Conservation (phyloP, 768 basidiomycete species). For the Paxillus rubicundulus region DNA sequence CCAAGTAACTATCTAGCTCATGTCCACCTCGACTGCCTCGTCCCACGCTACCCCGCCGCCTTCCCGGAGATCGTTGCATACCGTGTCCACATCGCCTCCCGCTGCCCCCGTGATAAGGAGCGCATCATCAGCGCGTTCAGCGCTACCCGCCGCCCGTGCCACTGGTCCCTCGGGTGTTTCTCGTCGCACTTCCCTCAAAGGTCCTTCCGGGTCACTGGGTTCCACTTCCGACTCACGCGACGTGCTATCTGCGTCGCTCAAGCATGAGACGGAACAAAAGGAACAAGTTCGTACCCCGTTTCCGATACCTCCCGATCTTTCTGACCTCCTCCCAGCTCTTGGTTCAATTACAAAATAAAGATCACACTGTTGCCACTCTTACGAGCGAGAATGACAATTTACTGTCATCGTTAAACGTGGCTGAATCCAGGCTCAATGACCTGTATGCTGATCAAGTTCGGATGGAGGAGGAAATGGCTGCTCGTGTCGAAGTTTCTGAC, state of each 20-base stretch:
- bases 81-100: conserved; percentile 41
- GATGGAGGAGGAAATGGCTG: conserved; percentile 77
- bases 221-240: conserved; percentile 51
- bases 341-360: conserved; percentile 75
- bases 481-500: conserved; percentile 78
- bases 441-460: conserved; percentile 79
- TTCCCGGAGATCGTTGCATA: conserved; percentile 44
- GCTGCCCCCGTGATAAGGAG: conserved; percentile 46
- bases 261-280: conserved; percentile 77
- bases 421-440: conserved; percentile 74
- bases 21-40: conserved; percentile 42
- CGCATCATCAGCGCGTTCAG: conserved; percentile 59
- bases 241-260: conserved; percentile 58
- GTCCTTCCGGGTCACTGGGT: conserved; percentile 36
- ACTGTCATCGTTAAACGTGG: conserved; percentile 59
- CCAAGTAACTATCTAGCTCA: conserved; percentile 14
- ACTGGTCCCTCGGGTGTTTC: conserved; percentile 47
- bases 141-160: conserved; percentile 51
- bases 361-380: conserved; percentile 61
- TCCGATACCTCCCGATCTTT: conserved; percentile 8
- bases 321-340: conserved; percentile 52
- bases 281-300: conserved; percentile 56
- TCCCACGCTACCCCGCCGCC: conserved; percentile 45
- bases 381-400: conserved; percentile 64
- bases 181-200: conserved; percentile 52